These are phyloP conservation scores for Proliferodiscus dingleyae DNA, from an alignment of 2,329 filamentous ascomycete species.

Conservation along the genomic window DNA sequence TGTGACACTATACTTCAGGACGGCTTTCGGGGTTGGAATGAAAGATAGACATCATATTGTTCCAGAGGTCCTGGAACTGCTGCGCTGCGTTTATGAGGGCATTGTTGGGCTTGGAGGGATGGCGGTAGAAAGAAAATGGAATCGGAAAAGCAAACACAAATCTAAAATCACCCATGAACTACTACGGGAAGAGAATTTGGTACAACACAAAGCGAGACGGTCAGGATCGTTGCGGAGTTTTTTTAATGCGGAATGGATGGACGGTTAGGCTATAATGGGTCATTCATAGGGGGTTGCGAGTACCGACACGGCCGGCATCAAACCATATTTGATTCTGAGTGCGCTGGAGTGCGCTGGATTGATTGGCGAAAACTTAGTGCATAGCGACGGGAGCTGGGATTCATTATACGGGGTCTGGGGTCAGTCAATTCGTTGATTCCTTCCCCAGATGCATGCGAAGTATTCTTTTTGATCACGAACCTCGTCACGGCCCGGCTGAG, in stretches of 20 bases:
- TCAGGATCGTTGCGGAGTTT: slow-evolving; percentile 30
- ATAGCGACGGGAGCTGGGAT: slow-evolving; percentile 27
- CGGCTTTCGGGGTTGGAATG: slow-evolving; percentile 30
- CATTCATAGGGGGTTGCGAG: slow-evolving; percentile 14
- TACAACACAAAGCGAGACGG: slow-evolving; percentile 19
- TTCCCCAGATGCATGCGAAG: slow-evolving; percentile 1
- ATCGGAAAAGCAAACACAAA: slow-evolving; percentile 16
- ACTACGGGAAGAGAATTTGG: slow-evolving; percentile 22
- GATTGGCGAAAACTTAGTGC: slow-evolving; percentile 21
- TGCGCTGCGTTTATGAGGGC: slow-evolving; percentile 25
- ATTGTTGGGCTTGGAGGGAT: slow-evolving; percentile 20
- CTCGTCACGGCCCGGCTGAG: neutral
- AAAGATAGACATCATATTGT: slow-evolving; percentile 28
- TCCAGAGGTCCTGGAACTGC: slow-evolving; percentile 25
- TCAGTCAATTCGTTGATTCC: slow-evolving; percentile 1
- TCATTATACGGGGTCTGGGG: slow-evolving; percentile 17
- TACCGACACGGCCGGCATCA: slow-evolving; percentile 12
- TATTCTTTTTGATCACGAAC: slow-evolving; percentile 1
- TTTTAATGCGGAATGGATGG: slow-evolving; percentile 32
- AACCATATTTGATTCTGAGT: slow-evolving; percentile 14
- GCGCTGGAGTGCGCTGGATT: slow-evolving; percentile 15
- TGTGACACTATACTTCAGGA: slow-evolving; percentile 32
- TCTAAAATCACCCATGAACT: slow-evolving; percentile 12
- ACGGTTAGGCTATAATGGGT: slow-evolving; percentile 22
- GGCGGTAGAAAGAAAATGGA: slow-evolving; percentile 31